Base-by-base conservation (phyloP, 2,329 filamentous ascomycete species). In the Arthrobotrys sphaeroides region DNA sequence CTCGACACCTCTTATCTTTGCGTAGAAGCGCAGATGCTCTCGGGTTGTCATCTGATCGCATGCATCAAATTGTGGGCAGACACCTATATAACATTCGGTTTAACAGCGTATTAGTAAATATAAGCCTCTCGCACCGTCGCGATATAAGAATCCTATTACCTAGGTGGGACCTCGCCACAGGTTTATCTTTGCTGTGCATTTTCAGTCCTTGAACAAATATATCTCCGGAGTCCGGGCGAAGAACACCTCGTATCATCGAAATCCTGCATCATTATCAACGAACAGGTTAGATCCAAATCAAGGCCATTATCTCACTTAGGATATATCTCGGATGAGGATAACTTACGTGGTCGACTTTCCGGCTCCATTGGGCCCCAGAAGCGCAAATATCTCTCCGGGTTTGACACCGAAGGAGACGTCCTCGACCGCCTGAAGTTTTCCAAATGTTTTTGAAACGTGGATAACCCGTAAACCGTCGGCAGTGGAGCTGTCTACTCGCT, bases 1-100 rank as follows among this genome's bases (percentile, higher is more conserved):
- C 38, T 87, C 82, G 6, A 97, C 90, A 36, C 94, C 94, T 10
- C 94, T 88, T 9, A 94, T 89, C 55, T 90, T 88, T 3, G 94
- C 94, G 81, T 97, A 98, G 84, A 97, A 97, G 57, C 87, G 84
- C 1, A 98, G 86, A 79, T 97, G 94, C 81, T 98, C 93, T 1
- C 88, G 84, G 0, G 96, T 93, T 0, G 93, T 96, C 92, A 97
- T 94, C 62, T 90, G 87, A 82, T 97, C 94, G 84, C 96, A 90
- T 6, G 94, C 94, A 80, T 93, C 91, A 78, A 91, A 90, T 82
- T 93, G 94, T 0, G 94, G 94, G 79, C 94, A 97, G 0, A 97
- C 94, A n/a, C 94, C 94, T 73, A 55, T 22, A 13, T n/a, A n/a
- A n/a, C n/a, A n/a, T n/a, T n/a, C n/a, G n/a, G 12, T 24, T 18